A percentile compares a stretch with the other conserved stretches of the same genome.
phyloP scores from a whole-genome alignment of 257 asterid genomes.

The Vinca minor region DNA sequence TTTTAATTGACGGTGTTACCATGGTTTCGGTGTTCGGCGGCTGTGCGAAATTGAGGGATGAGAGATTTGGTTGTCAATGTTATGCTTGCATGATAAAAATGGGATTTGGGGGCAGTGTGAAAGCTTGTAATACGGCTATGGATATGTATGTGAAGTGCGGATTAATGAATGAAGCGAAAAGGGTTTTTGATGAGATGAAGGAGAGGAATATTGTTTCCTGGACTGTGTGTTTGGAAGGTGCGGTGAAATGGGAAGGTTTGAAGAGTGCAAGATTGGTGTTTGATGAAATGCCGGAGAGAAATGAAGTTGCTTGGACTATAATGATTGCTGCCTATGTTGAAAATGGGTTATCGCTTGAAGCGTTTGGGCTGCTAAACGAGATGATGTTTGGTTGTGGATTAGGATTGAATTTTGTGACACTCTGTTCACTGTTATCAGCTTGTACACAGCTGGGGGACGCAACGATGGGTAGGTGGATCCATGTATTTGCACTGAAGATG shows the following conservation, averaged over 20 bases:
- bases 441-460: constrained; percentile 58
- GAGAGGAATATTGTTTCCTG: constrained; percentile 62
- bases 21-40: constrained; percentile 49
- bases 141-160: constrained; percentile 70
- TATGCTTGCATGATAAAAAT: constrained; percentile 39
- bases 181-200: constrained; percentile 47
- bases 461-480: constrained; percentile 60
- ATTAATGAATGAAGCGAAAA: constrained; percentile 32
- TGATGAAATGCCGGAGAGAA: constrained; percentile 63
- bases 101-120: constrained; percentile 44
- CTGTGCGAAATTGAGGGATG: constrained; percentile 48
- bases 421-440: constrained; percentile 52
- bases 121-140: constrained; percentile 59
- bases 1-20: constrained; percentile 43
- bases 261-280: constrained; percentile 47
- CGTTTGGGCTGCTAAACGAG: constrained; percentile 41
- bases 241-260: constrained; percentile 50
- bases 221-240: constrained; percentile 69
- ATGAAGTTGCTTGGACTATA: constrained; percentile 63
- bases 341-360: constrained; percentile 41
- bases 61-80: constrained; percentile 45
- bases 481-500: constrained; percentile 40
- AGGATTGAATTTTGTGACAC: constrained; percentile 37
- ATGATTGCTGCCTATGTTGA: constrained; percentile 49
- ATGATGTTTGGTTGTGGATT: constrained; percentile 42